A percentile compares a stretch with the other conserved stretches of the same genome.
These are phyloP conservation scores for Microdochium bolleyi DNA, from an alignment of 2,329 filamentous ascomycete species.

Conservation along the genomic window DNA sequence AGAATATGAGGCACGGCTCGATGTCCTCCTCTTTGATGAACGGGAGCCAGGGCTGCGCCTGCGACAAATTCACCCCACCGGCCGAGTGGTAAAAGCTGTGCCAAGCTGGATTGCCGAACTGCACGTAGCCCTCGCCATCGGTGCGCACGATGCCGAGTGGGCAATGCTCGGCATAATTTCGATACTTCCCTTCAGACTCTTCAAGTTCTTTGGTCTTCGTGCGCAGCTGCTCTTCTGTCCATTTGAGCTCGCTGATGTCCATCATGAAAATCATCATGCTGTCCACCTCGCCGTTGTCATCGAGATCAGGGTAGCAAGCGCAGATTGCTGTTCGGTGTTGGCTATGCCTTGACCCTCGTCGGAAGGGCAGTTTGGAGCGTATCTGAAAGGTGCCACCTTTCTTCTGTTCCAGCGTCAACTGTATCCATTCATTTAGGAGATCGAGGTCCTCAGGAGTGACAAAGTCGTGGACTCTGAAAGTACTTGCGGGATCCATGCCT, in stretches of 20 bases:
- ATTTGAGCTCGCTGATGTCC: conserved; percentile 18
- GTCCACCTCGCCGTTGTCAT: conserved; percentile 12
- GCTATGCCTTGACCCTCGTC: conserved; percentile 13
- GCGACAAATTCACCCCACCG: conserved; percentile 1
- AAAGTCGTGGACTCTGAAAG: conserved; percentile 5
- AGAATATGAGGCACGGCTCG: conserved; percentile 9
- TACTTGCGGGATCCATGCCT: conserved; percentile 6
- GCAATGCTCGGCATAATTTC: conserved; percentile 16
- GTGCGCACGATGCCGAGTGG: conserved; percentile 16
- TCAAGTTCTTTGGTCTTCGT: conserved; percentile 13
- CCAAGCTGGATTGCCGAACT: conserved; percentile 17
- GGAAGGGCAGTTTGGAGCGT: conserved; percentile 14
- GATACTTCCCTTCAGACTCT: conserved; percentile 13
- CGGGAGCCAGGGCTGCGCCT: conserved; percentile 13
- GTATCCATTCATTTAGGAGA: conserved; percentile 13
- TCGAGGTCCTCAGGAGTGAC: conserved; percentile 11
- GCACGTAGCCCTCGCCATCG: conserved; percentile 12
- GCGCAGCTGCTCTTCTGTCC: conserved; percentile 15
- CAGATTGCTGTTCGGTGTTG: conserved; percentile 14
- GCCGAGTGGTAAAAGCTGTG: conserved; percentile 11
- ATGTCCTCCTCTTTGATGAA: conserved; percentile 11
- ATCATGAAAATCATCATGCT: conserved; percentile 16
- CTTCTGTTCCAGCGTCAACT: conserved; percentile 9
- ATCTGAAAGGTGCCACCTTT: conserved; percentile 15
- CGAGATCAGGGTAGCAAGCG: conserved; percentile 15